Base-by-base conservation (phyloP, 2,329 filamentous ascomycete genomes). In the Didymella pinodella region DNA sequence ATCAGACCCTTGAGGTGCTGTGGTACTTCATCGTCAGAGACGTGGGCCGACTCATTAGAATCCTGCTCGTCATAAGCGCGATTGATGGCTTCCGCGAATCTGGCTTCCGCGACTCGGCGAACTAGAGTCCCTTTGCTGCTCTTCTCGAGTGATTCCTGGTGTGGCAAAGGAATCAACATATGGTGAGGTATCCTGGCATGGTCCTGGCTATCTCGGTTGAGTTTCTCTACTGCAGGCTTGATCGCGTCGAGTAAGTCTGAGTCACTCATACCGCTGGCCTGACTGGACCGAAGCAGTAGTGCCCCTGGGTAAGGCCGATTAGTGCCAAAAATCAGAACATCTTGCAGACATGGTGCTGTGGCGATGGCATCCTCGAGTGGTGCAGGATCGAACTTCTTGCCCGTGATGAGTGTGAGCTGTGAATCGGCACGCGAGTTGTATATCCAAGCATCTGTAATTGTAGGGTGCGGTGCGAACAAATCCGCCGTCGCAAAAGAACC, bases 371-470 rank as follows among this genome's bases (percentile, higher is more conserved):
- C 83, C 70, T 90, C 88, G 3, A 90, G 70, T 0, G 85, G 84
- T 1, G 84, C 82, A 1, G 88, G 87, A 64, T 90, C 86, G 59
- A 90, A 89, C 64, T 90, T 90, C 77, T 90, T 89, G 2, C 88
- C 88, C 7, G 87, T 90, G 10, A 85, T 77, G 4, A 90, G 79
- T 0, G 84, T 85, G 34, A 90, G 80, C 51, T 86, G 86, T 3
- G 85, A 82, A 64, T 90, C 88, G 0, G 83, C 82, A 38, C 88
- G 79, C 1, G 84, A 86, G 52, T 88, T 81, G 65, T 89, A 89
- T 32, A 82, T 81, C 87, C 87, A 90, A 0, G 86, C 85, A 53
- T 83, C 76, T 0, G 74, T 56, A 7, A 85, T 84, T 0, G 63
- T 77, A 0, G 79, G 67, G 67, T 90, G 87, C 1, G 78, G 77